Conservation (phyloP, 345 rosid species). For the Brassica nigra region DNA sequence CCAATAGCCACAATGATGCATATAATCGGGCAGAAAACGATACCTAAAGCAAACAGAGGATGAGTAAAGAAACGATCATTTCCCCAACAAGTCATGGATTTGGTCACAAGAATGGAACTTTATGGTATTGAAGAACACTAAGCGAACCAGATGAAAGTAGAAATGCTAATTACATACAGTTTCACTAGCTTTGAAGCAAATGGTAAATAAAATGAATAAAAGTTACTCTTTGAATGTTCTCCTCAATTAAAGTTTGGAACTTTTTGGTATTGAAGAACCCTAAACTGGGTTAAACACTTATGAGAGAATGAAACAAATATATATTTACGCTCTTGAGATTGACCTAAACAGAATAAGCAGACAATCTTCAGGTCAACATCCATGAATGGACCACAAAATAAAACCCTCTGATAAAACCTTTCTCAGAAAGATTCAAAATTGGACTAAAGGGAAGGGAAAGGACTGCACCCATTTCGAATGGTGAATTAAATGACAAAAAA, state of each 20-base stretch:
- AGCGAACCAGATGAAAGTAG: not conserved
- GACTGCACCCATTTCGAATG: not conserved
- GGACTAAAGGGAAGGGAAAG: not conserved
- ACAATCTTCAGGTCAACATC: not conserved
- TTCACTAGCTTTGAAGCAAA: not conserved
- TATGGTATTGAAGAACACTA: constrained; percentile 4
- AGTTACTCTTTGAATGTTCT: not conserved
- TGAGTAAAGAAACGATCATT: not conserved
- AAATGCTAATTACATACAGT: not conserved
- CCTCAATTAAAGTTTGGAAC: not conserved
- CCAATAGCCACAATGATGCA: constrained; percentile 70
- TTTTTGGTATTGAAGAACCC: constrained; percentile 8
- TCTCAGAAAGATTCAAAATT: not conserved
- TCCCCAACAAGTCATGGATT: not conserved
- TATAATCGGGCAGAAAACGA: constrained; percentile 65
- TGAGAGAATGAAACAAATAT: not conserved
- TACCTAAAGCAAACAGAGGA: constrained; percentile 51
- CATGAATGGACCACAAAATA: not conserved
- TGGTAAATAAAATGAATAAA: not conserved
- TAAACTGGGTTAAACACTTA: not conserved
- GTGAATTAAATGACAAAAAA: not conserved
- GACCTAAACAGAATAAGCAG: not conserved
- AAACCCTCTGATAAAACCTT: not conserved
- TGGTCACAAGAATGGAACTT: not conserved
- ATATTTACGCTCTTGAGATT: not conserved